Base-by-base conservation (phyloP, 2,329 filamentous ascomycete species). In the Aspergillus ochraceus region DNA sequence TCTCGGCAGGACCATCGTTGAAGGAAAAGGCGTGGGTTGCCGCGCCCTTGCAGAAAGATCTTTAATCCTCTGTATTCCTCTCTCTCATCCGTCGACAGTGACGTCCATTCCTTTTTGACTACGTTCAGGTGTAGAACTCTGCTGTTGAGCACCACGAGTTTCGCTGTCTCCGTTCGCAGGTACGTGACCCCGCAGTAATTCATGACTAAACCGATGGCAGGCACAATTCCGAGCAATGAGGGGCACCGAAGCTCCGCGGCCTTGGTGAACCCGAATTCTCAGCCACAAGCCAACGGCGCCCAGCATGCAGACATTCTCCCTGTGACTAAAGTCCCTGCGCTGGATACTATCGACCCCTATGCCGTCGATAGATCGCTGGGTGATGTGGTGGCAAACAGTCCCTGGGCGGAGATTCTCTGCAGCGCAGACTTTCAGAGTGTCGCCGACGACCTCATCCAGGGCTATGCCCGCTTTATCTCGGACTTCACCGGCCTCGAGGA, bases 321-420 rank as follows among this genome's bases (percentile, higher is more conserved):
- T 1, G 55, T 68, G 17, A 71, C 69, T 24, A 71, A 68, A 53
- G 57, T 71, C 36, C 69, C 69, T 36, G 62, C 67, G 10, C 56
- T 71, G 53, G 66, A 71, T 50, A 69, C 68, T 3, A 55, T 66
- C 55, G 68, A 71, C 55, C 65, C 57, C 22, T 70, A 70, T 61
- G 64, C 55, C 14, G 59, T 64, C 14, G 57, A 64, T n/a, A 55
- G 45, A 11, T 14, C 54, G 47, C 30, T 50, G 10, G 57, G 45
- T 2, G 42, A 49, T 52, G 10, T 46, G 8, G 49, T 60, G 32
- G 60, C 51, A n/a, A 54, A 49, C 20, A 63, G 60, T 49, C 52
- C 61, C 17, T 52, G 42, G n/a, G 26, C 64, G 19, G 56, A 60
- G 17, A 50, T 68, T 30, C 42, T 30, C 11, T 66, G 55, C 56